Conservation (phyloP, 2,329 filamentous ascomycete species). For the Neodidymelliopsis sp. region DNA sequence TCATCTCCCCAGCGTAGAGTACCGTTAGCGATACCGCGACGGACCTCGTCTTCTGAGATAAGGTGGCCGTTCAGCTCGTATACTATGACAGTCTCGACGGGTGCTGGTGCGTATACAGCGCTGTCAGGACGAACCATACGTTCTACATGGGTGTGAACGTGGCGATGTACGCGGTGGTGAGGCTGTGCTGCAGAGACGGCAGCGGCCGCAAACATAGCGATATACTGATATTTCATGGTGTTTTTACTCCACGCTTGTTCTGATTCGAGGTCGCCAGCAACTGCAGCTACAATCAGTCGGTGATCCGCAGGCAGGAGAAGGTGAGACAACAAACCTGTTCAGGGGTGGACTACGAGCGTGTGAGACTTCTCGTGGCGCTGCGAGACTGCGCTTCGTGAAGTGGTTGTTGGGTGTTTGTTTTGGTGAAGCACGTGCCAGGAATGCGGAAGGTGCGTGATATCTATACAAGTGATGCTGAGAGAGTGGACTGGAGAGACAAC, state of each 20-base stretch:
- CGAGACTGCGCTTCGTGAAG: slow-evolving; percentile 1
- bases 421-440: slow-evolving; percentile 22
- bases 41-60: slow-evolving; percentile 70
- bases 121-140: slow-evolving; percentile 56
- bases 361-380: slow-evolving; percentile 11
- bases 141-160: slow-evolving; percentile 53
- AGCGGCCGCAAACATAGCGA: slow-evolving; percentile 52
- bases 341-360: background rate
- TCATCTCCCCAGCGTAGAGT: slow-evolving; percentile 70
- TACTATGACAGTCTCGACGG: slow-evolving; percentile 69
- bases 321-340: slow-evolving; percentile 18
- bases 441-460: slow-evolving; percentile 29
- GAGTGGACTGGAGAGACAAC: slow-evolving; percentile 44
- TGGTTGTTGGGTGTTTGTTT: slow-evolving; percentile 15
- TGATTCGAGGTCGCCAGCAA: slow-evolving; percentile 3
- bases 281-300: slow-evolving; percentile 18
- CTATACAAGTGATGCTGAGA: slow-evolving; percentile 36
- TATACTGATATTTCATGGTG: slow-evolving; percentile 47
- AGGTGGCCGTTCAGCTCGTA: slow-evolving; percentile 74
- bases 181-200: slow-evolving; percentile 64
- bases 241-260: slow-evolving; percentile 11
- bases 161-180: slow-evolving; percentile 66
- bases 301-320: background rate
- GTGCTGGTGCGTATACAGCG: slow-evolving; percentile 60
- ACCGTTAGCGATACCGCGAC: slow-evolving; percentile 74